Evolutionary conservation across 1,284 basidiomycete genomes (phyloP), one percentile per base, ranked within the genome.

Genomic region (Cryptococcus amylolentus): DNA sequence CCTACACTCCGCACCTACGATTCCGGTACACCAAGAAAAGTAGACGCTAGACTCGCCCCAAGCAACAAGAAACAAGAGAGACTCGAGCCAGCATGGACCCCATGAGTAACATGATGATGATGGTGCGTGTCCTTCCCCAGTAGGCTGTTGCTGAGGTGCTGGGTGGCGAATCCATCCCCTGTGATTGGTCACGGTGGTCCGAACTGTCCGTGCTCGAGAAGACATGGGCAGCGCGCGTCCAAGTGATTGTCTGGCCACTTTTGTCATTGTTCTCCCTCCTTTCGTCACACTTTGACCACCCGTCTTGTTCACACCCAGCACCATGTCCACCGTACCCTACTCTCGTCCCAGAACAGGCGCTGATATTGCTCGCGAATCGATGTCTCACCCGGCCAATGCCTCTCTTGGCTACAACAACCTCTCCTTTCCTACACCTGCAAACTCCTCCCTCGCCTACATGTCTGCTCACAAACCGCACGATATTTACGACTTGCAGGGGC

Each of bases 31-130:
- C 31, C 31, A 35, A 35, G 31, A 35, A 6, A 1, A 35, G 4
- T 10, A 35, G 31, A 35, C 23, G 23, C 31, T 42, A 18, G 41
- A 42, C 41, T 14, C 20, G 16, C 23, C 23, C 23, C 41, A 42
- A 42, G 41, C 41, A n/a, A 13, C 46, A 20, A 14, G 9, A 13
- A 40, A 18, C n/a, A 41, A 10, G 20, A 52, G 12, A 39, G 42
- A 44, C 8, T 26, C 10, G 23, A 16, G 20, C 38, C 56, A 61
- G 37, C 23, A 69, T 69, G 68, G 68, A 69, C 42, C 68, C 68
- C 39, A 64, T 64, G 59, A 47, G 44, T 37, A n/a, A 10, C 8
- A 69, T 69, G 67, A 64, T 62, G 60, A 68, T 69, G 65, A 62
- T 69, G 67, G 65, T 66, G 51, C 40, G 66, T 48, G 16, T 49